phyloP scores from a whole-genome alignment of 2,329 filamentous ascomycete genomes.

The Dendryphion nanum region DNA sequence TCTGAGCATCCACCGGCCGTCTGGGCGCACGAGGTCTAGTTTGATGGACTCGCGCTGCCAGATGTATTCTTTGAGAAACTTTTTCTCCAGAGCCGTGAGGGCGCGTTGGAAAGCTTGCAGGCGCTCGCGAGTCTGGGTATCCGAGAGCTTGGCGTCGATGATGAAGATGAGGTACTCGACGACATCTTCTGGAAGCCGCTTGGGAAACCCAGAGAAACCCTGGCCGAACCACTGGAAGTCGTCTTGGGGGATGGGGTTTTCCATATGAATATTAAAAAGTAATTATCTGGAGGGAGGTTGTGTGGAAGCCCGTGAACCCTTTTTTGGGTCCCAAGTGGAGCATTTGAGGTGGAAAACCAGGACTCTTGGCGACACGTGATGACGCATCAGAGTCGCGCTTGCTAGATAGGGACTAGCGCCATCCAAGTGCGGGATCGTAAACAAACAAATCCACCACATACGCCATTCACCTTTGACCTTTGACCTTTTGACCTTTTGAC shows the following conservation, averaged over 20 bases:
- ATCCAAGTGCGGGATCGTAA: too few species aligned
- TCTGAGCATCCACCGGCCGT: constrained; percentile 62
- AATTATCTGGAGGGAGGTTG: too few species aligned
- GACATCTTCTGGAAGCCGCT: constrained; percentile 74
- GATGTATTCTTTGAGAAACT: constrained; percentile 79
- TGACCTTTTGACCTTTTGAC: too few species aligned
- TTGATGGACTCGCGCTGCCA: constrained; percentile 87
- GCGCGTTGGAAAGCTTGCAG: constrained; percentile 73
- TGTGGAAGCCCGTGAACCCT: too few species aligned
- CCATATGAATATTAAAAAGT: too few species aligned
- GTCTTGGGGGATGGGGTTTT: constrained; percentile 45
- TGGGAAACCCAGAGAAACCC: constrained; percentile 64
- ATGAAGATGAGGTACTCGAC: constrained; percentile 82
- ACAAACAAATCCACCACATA: too few species aligned
- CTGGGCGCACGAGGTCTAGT: constrained; percentile 61
- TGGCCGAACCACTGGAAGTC: constrained; percentile 66
- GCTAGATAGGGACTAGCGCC: too few species aligned
- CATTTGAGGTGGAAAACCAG: too few species aligned
- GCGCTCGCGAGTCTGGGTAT: constrained; percentile 59
- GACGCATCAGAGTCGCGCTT: too few species aligned
- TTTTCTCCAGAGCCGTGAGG: constrained; percentile 61
- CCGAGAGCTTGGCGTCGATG: constrained; percentile 56
- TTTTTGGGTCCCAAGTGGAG: too few species aligned
- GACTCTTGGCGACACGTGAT: too few species aligned
- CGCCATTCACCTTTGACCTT: too few species aligned